Conservation (phyloP, 257 asterid species). For the Handroanthus guayacan region DNA sequence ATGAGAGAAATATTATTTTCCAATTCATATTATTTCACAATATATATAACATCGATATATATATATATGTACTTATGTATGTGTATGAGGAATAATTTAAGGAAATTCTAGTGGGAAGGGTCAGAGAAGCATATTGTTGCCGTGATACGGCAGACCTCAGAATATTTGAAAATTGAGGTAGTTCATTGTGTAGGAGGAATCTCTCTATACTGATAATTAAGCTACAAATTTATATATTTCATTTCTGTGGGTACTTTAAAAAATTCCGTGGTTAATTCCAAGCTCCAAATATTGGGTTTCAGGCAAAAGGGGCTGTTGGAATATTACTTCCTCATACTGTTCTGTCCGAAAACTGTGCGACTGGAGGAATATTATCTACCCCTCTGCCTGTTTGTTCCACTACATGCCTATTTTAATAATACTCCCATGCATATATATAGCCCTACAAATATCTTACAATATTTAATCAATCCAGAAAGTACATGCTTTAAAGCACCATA, state of each 20-base stretch:
- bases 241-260: neutral
- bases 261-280: conserved; percentile 1
- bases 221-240: neutral
- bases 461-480: neutral
- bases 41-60: too few relatives aligned
- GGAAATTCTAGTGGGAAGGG: neutral
- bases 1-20: too few relatives aligned
- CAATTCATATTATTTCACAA: too few relatives aligned
- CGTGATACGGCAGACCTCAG: conserved; percentile 7
- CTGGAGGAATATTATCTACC: conserved; percentile 27
- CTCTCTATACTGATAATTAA: neutral
- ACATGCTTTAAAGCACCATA: neutral
- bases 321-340: conserved; percentile 21
- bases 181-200: conserved; percentile 1
- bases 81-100: too few relatives aligned
- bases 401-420: conserved; percentile 25
- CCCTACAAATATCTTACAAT: neutral
- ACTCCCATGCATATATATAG: too few relatives aligned
- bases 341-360: conserved; percentile 13
- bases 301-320: conserved; percentile 19
- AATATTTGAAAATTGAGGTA: neutral
- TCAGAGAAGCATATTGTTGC: neutral
- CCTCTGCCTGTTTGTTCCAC: conserved; percentile 37
- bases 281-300: conserved; percentile 13
- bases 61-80: too few relatives aligned